These are phyloP conservation scores for Delitschia confertaspora DNA, from an alignment of 495 filamentous ascomycete species.

Conservation along the genomic window DNA sequence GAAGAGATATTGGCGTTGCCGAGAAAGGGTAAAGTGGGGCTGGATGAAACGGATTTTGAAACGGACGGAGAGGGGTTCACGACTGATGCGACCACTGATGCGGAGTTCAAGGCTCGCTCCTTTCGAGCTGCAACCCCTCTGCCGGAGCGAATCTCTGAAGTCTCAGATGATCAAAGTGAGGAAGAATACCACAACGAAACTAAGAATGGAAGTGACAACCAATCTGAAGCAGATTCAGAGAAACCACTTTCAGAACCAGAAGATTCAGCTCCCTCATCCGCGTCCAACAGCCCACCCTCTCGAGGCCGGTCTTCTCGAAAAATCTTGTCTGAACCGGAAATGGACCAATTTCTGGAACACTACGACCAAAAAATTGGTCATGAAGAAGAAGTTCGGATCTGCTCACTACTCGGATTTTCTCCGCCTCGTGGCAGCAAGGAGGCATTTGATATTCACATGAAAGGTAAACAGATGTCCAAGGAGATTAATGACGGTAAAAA, in stretches of 20 bases:
- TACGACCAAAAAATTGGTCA: conserved; percentile 45
- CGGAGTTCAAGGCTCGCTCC: conserved; percentile 12
- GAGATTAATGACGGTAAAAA: conserved; percentile 45
- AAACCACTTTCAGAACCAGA: background rate
- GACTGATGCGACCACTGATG: background rate
- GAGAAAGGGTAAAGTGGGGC: conserved; percentile 3
- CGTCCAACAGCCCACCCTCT: background rate
- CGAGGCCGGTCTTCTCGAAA: background rate
- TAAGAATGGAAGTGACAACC: background rate
- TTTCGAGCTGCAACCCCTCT: conserved; percentile 22
- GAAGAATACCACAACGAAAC: background rate
- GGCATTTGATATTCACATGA: background rate
- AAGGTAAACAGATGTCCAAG: conserved; percentile 4
- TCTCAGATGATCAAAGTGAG: conserved; percentile 12
- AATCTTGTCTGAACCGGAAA: conserved; percentile 18
- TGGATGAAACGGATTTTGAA: background rate
- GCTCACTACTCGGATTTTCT: conserved; percentile 40
- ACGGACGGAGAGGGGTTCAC: background rate
- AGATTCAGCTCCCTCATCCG: conserved; percentile 1
- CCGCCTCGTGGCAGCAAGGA: background rate
- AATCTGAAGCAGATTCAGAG: background rate
- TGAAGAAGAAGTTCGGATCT: conserved; percentile 49
- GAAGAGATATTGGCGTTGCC: conserved; percentile 41
- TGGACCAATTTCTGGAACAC: conserved; percentile 43
- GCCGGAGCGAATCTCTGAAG: conserved; percentile 10